These are phyloP conservation scores for Talinum fruticosum DNA, from an alignment of 148 eudicot species.

Conservation along the genomic window DNA sequence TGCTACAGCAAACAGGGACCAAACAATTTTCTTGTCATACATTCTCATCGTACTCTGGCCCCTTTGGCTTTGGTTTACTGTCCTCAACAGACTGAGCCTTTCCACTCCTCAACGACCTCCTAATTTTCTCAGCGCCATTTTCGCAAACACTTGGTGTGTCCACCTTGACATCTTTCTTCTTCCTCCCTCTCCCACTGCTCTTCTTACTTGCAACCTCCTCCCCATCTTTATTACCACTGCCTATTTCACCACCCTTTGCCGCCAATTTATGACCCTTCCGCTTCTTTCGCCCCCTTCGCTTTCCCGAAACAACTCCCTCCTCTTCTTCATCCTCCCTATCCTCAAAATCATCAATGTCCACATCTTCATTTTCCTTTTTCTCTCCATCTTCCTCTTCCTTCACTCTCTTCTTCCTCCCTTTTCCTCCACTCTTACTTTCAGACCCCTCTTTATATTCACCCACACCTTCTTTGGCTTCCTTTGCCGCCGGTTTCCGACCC, in stretches of 20 bases:
- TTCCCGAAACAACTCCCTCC: neutral
- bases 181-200: neutral
- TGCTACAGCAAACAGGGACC: neutral
- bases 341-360: neutral
- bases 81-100: neutral
- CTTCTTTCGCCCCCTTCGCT: neutral
- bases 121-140: neutral
- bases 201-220: neutral
- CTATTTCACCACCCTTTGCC: conserved; percentile 8
- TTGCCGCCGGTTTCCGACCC: neutral
- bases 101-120: neutral
- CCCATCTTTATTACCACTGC: neutral
- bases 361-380: neutral
- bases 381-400: neutral
- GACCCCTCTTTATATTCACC: neutral
- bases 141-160: conserved; percentile 9
- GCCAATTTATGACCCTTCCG: neutral
- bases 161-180: neutral
- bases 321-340: neutral
- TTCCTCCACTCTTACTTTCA: neutral
- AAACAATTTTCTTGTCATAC: conserved; percentile 1
- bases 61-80: neutral
- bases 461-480: neutral
- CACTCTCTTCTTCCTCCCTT: neutral
- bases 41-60: conserved; percentile 20